phyloP scores from a whole-genome alignment of 2,329 filamentous ascomycete genomes.

The Trichoderma afroharzianum region DNA sequence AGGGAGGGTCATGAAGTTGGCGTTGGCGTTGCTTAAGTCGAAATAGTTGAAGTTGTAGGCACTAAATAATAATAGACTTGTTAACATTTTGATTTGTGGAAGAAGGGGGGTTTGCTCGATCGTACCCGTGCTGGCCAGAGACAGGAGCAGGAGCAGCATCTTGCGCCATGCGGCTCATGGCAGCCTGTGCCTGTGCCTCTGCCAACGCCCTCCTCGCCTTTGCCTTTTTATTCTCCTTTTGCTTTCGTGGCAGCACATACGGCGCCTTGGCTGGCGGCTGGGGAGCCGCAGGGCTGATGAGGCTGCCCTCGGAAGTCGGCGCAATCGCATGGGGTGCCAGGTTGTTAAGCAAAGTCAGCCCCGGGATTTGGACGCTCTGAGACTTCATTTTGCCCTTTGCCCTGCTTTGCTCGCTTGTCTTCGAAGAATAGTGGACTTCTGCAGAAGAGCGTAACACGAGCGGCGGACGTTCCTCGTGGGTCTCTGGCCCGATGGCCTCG shows the following conservation, averaged over 20 bases:
- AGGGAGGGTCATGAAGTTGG: neutral
- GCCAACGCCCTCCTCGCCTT: neutral
- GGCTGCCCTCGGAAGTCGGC: neutral
- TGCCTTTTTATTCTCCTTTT: conserved; percentile 8
- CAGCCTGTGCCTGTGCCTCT: neutral
- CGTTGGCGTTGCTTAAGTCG: neutral
- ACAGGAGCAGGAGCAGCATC: neutral
- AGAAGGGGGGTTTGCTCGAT: neutral
- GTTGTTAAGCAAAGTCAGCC: conserved; percentile 15
- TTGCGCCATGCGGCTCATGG: neutral
- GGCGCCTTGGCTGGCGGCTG: conserved; percentile 25
- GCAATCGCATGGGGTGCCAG: conserved; percentile 7
- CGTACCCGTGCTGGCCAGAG: neutral
- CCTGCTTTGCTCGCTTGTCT: neutral
- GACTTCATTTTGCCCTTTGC: neutral
- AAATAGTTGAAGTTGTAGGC: neutral
- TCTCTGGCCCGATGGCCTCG: neutral
- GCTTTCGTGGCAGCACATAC: conserved; percentile 9
- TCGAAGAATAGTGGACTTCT: neutral
- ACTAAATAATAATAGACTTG: neutral
- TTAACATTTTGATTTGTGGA: neutral
- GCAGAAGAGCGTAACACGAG: neutral
- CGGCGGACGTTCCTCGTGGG: neutral
- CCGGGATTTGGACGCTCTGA: conserved; percentile 9
- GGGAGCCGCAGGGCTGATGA: conserved; percentile 33